Base-by-base conservation (phyloP, 2,329 filamentous ascomycete genomes). In the Curvularia sp. region DNA sequence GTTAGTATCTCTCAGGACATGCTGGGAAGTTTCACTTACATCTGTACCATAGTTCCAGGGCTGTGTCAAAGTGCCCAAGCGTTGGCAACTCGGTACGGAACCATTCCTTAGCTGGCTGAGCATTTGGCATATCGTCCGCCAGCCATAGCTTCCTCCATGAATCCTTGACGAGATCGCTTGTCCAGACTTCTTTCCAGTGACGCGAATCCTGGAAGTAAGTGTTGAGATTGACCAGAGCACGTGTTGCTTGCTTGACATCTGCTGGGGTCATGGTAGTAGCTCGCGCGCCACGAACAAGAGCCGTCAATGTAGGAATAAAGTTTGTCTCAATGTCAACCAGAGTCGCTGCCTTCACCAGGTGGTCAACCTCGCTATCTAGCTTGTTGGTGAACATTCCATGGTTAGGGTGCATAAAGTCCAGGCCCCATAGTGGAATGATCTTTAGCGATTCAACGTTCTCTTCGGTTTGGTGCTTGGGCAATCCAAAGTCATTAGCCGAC, bases 111-210 rank as follows among this genome's bases (percentile, higher is more conserved):
- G 76, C 74, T 13, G 77, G 73, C 13, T 74, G 73, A 8, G 75
- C 73, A 63, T 80, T 80, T 39, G 75, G 75, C 61, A 80, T 75
- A 58, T 80, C 76, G 49, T 81, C 77, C 10, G 74, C 67, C n/a
- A 82, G 63, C 80, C 80, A 82, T 5, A 82, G 63, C 47, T 78
- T 75, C 50, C 79, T 74, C 80, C 80, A 82, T 22, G 75, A 75
- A 57, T 79, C 74, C 59, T 81, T 82, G 44, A 82, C 80, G 46
- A 79, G 71, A 33, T 79, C 75, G 65, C 79, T 82, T 12, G 73
- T 79, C 80, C 80, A 82, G 0, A 81, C 77, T 42, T 79, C 78
- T 39, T 77, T 77, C 80, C 80, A 82, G 51, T 82, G 77, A 5
- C 77, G 75, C 8, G 77, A 77, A 43, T 76, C 70, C 49, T 81